A percentile compares a stretch with the other conserved stretches of the same genome.
phyloP scores from a whole-genome alignment of 257 asterid species.

The Striga asiatica region DNA sequence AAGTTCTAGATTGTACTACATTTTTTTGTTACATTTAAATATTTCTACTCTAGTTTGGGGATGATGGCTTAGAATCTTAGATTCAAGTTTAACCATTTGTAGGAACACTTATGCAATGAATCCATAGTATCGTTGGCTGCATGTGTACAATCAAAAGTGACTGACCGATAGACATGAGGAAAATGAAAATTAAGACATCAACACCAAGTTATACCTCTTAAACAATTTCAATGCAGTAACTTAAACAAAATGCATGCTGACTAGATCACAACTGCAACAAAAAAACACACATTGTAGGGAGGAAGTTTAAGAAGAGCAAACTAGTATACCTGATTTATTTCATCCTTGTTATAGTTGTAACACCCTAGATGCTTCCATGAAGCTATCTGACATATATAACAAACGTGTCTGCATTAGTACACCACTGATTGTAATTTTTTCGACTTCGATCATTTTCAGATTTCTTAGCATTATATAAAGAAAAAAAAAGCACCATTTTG shows the following conservation, averaged over 20 bases:
- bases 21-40: background rate
- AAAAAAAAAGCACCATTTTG: background rate
- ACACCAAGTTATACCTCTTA: background rate
- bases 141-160: background rate
- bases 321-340: slow-evolving; percentile 73
- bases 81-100: background rate
- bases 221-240: background rate
- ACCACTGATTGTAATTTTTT: background rate
- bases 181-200: no score
- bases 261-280: background rate
- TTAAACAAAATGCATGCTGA: background rate
- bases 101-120: background rate
- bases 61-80: background rate
- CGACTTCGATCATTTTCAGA: background rate
- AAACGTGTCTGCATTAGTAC: slow-evolving; percentile 14
- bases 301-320: background rate
- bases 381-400: slow-evolving; percentile 31
- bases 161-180: background rate
- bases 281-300: background rate
- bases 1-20: background rate
- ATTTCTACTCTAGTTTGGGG: background rate
- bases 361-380: slow-evolving; percentile 55
- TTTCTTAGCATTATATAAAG: background rate
- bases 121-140: background rate
- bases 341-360: slow-evolving; percentile 77